phyloP scores from a whole-genome alignment of 2,329 filamentous ascomycete genomes.

The Aspergillus bombycis region DNA sequence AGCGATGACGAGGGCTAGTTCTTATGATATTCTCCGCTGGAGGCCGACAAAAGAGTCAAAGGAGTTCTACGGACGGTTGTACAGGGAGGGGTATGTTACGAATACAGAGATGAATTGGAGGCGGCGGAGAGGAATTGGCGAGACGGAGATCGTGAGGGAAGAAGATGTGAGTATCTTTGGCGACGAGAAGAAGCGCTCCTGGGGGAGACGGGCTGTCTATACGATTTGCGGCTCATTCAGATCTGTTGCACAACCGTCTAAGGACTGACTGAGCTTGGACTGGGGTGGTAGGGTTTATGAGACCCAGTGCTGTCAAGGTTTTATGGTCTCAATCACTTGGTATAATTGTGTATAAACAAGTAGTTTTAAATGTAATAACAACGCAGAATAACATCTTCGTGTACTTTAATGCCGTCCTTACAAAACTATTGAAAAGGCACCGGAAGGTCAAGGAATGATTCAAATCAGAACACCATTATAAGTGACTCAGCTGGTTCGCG shows the following conservation, averaged over 20 bases:
- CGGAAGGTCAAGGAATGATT: too few species aligned
- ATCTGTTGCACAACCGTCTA: not conserved
- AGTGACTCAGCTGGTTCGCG: too few species aligned
- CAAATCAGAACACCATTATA: too few species aligned
- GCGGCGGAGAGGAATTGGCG: constrained; percentile 28
- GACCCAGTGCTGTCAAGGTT: not conserved
- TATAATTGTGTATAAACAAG: not conserved
- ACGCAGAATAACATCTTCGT: too few species aligned
- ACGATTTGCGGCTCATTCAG: not conserved
- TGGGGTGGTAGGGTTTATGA: too few species aligned
- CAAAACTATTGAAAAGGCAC: too few species aligned
- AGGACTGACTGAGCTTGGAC: not conserved
- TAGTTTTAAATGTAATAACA: not conserved
- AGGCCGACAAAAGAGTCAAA: constrained; percentile 30
- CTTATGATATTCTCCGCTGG: constrained; percentile 40
- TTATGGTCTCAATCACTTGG: not conserved
- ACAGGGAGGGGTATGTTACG: constrained; percentile 31
- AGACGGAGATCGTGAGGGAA: constrained; percentile 29
- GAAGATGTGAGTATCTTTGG: constrained; percentile 22
- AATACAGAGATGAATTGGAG: constrained; percentile 43
- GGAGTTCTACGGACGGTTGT: constrained; percentile 30
- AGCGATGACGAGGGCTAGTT: constrained; percentile 34
- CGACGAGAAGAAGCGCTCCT: not conserved
- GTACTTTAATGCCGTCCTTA: too few species aligned
- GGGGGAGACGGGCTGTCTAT: not conserved